These are phyloP conservation scores for Pseudogymnoascus sp. DNA, from an alignment of 2,329 filamentous ascomycete species.

Conservation along the genomic window DNA sequence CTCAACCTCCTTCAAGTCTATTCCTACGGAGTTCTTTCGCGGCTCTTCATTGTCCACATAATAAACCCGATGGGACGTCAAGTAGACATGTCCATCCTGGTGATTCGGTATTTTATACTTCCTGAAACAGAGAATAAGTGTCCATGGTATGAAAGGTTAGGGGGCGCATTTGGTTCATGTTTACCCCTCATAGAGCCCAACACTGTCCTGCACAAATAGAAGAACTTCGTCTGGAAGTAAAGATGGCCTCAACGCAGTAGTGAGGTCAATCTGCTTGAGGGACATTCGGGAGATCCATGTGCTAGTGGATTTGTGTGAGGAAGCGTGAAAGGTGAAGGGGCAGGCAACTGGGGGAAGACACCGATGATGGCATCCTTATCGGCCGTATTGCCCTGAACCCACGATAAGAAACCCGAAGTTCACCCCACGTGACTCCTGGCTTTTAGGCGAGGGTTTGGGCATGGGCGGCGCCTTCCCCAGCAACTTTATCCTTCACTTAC, in stretches of 20 bases:
- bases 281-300: slow-evolving; percentile 72
- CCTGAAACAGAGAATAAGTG: slow-evolving; percentile 37
- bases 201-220: slow-evolving; percentile 93
- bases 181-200: slow-evolving; percentile 95
- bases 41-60: slow-evolving; percentile 88
- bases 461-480: not conserved
- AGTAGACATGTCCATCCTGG: slow-evolving; percentile 90
- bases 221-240: slow-evolving; percentile 90
- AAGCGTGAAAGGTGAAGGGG: not conserved
- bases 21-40: slow-evolving; percentile 70
- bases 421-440: not conserved
- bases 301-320: slow-evolving; percentile 11
- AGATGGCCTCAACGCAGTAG: slow-evolving; percentile 86
- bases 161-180: slow-evolving; percentile 27
- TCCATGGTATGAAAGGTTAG: slow-evolving; percentile 3
- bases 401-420: not conserved
- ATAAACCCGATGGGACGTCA: slow-evolving; percentile 91
- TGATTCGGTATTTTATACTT: slow-evolving; percentile 93
- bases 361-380: slow-evolving; percentile 12
- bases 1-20: slow-evolving; percentile 87
- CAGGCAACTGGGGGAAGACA: not conserved
- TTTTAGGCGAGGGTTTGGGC: slow-evolving; percentile 9
- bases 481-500: slow-evolving; percentile 4
- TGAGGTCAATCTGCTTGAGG: slow-evolving; percentile 90
- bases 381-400: not conserved